phyloP scores from a whole-genome alignment of 2,329 filamentous ascomycete genomes.

The Blastomyces percursus region DNA sequence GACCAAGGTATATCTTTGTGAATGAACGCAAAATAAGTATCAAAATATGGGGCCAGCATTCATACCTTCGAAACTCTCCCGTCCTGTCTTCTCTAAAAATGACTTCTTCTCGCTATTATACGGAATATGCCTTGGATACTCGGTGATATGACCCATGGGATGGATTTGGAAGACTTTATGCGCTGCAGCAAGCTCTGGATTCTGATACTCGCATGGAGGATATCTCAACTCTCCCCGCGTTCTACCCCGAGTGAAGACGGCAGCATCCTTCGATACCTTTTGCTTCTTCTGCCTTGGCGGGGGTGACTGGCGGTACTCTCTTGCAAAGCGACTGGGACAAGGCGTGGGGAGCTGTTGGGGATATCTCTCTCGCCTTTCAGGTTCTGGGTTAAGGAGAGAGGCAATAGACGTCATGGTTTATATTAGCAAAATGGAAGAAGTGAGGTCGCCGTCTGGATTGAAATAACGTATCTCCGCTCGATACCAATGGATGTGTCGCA shows the following conservation, averaged over 20 bases:
- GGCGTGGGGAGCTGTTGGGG: slow-evolving; percentile 25
- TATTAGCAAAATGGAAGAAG: background rate
- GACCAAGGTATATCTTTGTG: background rate
- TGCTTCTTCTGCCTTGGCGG: slow-evolving; percentile 29
- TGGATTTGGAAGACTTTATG: slow-evolving; percentile 55
- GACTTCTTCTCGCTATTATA: slow-evolving; percentile 92
- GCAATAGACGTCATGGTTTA: slow-evolving; percentile 51
- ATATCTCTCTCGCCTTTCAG: slow-evolving; percentile 28
- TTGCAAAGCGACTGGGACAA: slow-evolving; percentile 35
- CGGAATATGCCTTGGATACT: slow-evolving; percentile 65
- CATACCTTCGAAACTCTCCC: slow-evolving; percentile 46
- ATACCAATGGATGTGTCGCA: slow-evolving; percentile 3
- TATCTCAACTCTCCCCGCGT: slow-evolving; percentile 61
- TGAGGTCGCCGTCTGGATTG: background rate
- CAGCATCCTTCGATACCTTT: slow-evolving; percentile 56
- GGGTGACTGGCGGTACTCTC: slow-evolving; percentile 22
- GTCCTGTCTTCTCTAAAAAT: slow-evolving; percentile 73
- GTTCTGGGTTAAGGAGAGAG: slow-evolving; percentile 55
- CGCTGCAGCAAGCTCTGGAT: slow-evolving; percentile 45
- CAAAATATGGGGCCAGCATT: background rate
- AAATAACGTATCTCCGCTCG: background rate
- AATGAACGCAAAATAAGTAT: slow-evolving; percentile 9
- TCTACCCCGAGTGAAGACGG: slow-evolving; percentile 50
- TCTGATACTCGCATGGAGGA: slow-evolving; percentile 58
- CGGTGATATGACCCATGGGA: slow-evolving; percentile 50